A percentile compares a stretch with the other conserved stretches of the same genome.
Evolutionary conservation across 2,329 filamentous ascomycete species (phyloP).

Genomic region (Rhynchosporium agropyri): DNA sequence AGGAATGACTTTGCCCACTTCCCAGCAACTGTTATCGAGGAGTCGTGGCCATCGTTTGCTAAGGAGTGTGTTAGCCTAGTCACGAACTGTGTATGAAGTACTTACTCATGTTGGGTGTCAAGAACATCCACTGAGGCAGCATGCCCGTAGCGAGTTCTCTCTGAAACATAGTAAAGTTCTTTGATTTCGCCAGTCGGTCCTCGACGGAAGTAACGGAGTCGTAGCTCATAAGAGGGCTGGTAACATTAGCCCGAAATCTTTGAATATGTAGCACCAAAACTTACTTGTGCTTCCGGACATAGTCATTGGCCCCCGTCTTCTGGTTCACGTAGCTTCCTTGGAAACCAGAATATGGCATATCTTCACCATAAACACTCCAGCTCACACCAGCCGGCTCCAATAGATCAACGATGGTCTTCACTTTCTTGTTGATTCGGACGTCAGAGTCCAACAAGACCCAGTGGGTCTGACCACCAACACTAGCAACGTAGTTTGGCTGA

Average conservation of each 20-base stretch:
- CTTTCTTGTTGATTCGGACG: constrained; percentile 59
- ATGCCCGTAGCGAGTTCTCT: constrained; percentile 63
- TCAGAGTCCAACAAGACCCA: constrained; percentile 70
- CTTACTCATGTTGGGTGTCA: constrained; percentile 69
- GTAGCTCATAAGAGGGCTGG: constrained; percentile 58
- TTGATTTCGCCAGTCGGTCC: constrained; percentile 66
- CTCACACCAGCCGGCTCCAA: constrained; percentile 51
- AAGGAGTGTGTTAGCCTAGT: constrained; percentile 4
- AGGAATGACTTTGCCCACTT: constrained; percentile 70
- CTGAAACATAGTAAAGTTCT: constrained; percentile 72
- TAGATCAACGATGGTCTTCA: constrained; percentile 55
- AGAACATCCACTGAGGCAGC: constrained; percentile 73
- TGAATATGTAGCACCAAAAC: constrained; percentile 21
- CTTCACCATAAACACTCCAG: constrained; percentile 74
- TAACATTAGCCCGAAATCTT: not conserved
- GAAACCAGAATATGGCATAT: constrained; percentile 74
- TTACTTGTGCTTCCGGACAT: constrained; percentile 79
- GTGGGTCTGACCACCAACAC: constrained; percentile 68
- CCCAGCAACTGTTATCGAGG: constrained; percentile 67
- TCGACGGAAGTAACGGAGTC: constrained; percentile 61
- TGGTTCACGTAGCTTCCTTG: constrained; percentile 67
- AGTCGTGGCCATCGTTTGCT: constrained; percentile 76
- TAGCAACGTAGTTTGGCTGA: constrained; percentile 75
- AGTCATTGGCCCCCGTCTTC: constrained; percentile 67
- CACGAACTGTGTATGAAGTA: not conserved